Evolutionary conservation across 768 basidiomycete species (phyloP), one percentile per base, ranked within the genome.

Genomic region (Agaricus sinodeliciosus): DNA sequence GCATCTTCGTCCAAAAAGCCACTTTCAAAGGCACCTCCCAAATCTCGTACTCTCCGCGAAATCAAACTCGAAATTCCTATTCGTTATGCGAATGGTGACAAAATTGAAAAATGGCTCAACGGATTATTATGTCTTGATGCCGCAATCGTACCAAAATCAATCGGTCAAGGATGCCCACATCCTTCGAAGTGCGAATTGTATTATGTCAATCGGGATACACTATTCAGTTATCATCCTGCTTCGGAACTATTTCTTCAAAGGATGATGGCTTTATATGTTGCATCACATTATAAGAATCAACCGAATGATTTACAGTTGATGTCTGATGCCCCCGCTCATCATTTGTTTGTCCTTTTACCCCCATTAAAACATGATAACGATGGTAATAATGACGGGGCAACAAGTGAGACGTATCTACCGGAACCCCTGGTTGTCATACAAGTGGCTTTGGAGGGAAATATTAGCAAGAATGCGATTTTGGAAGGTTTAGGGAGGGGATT

Each of bases 291-390:
- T 75, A 99, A 99, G 70, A 99, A 98, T 68, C 91, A 94, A 63
- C 96, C 96, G 16, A 98, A 99, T 65, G 96, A 99, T 65, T 77
- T 99, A n/a, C 95, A 98, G 67, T 79, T 99, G 48, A 81, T 98
- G 67, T 90, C 88, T 9, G 96, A 99, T 61, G 96, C 96, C 0
- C 96, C 96, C 0, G 94, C 93, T 0, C 95, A 98, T 64, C 91
- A 94, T 61, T 78, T 99, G 12, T 99, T 98, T 59, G 96, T 99
- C 0, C 80, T 99, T 0, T 75, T 98, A 1, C 94, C 94, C 0
- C 96, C 96, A 0, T 77, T 98, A 45, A 84, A 87, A 62, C 89
- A 94, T 51, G 88, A 94, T 56, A 31, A 31, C 31, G 31, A 39
- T 6, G 12, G 37, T 15, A 6, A 9, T 9, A n/a, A 9, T 9